Conservation (phyloP, 208 protist genomes). For the Acanthamoeba quina region DNA sequence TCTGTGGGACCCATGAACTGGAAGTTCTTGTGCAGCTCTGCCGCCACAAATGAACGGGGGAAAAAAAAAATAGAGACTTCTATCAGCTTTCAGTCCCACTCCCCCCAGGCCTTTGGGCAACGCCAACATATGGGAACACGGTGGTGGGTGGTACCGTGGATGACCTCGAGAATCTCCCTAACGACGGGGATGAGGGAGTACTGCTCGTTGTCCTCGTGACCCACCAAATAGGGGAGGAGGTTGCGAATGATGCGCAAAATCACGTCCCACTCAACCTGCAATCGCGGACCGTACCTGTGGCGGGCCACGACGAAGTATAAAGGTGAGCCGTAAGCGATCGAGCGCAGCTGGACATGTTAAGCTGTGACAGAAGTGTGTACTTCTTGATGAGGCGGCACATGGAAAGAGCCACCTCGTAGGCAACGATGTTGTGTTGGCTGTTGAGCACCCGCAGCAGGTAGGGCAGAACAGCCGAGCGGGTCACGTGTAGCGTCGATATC, state of each 20-base stretch:
- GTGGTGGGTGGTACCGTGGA: not conserved
- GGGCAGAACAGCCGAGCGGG: constrained; percentile 45
- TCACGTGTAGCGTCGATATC: constrained; percentile 20
- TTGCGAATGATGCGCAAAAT: constrained; percentile 76
- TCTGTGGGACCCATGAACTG: constrained; percentile 43
- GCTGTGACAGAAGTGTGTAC: not conserved
- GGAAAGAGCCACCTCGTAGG: constrained; percentile 79
- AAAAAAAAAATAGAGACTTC: no score
- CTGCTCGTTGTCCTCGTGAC: constrained; percentile 41
- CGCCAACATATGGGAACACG: no score
- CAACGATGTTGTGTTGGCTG: constrained; percentile 78
- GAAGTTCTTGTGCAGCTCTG: constrained; percentile 37
- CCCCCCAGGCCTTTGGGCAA: not conserved
- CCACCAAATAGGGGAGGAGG: constrained; percentile 1
- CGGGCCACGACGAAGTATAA: not conserved
- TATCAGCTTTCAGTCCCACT: not conserved
- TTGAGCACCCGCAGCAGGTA: constrained; percentile 68
- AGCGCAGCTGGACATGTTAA: no score
- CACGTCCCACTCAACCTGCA: constrained; percentile 80
- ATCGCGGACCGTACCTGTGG: constrained; percentile 36
- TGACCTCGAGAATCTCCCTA: constrained; percentile 41
- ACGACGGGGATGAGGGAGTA: constrained; percentile 57
- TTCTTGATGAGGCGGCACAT: constrained; percentile 80
- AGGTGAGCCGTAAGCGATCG: not conserved
- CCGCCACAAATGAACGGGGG: not conserved